Evolutionary conservation across 129 eudicot genomes (phyloP).

Genomic region (Pulicaria dysenterica): DNA sequence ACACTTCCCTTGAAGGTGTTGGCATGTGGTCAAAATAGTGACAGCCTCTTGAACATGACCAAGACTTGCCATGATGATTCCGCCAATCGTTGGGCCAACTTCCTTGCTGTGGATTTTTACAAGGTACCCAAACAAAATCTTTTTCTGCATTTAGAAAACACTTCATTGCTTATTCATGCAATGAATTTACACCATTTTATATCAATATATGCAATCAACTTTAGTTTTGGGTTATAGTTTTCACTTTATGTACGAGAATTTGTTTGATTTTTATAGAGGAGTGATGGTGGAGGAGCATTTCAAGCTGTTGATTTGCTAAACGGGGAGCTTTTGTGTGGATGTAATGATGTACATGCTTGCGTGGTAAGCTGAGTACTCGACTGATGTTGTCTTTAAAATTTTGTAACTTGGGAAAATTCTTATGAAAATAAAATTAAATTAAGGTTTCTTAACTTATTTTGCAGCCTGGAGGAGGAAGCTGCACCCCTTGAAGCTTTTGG

Average conservation of each 20-base stretch:
- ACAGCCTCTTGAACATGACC: constrained; percentile 50
- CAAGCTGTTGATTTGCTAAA: constrained; percentile 60
- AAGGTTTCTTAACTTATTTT: constrained; percentile 3
- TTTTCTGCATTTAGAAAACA: neutral
- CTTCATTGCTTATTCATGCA: too few relatives aligned
- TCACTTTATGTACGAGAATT: neutral
- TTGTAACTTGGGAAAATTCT: neutral
- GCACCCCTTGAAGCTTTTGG: constrained; percentile 33
- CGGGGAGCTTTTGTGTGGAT: constrained; percentile 71
- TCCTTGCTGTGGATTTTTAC: constrained; percentile 81
- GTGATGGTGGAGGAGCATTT: constrained; percentile 88
- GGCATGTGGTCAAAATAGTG: constrained; percentile 77
- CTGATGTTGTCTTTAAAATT: neutral
- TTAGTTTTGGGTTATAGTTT: neutral
- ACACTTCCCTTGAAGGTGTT: constrained; percentile 46
- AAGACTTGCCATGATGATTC: constrained; percentile 68
- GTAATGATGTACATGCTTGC: constrained; percentile 63
- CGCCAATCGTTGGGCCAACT: constrained; percentile 84
- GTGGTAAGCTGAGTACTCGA: constrained; percentile 43
- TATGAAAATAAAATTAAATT: neutral
- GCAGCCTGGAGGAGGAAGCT: constrained; percentile 48
- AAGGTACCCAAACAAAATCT: constrained; percentile 46
- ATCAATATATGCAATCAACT: too few relatives aligned
- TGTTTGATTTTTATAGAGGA: constrained; percentile 49
- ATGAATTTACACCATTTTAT: too few relatives aligned